Evolutionary conservation across 345 rosid genomes (phyloP), one percentile per base, ranked within the genome.

Genomic region (Noccaea bulbosa): DNA sequence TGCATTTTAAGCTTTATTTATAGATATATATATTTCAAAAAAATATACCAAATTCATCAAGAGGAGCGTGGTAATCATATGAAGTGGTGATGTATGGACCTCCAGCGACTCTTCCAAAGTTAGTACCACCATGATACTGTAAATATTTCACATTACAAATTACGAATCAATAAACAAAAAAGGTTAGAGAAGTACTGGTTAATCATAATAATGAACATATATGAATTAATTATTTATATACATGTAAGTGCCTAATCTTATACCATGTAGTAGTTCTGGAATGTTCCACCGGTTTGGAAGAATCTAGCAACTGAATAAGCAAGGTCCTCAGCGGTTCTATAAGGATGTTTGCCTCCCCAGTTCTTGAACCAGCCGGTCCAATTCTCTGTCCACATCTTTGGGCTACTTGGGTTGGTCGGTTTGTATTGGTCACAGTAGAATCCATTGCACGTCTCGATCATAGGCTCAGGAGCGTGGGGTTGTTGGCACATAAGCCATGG

Each of bases 401-500:
- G 92, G 15, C 69, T 78, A 11, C 58, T 73, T 0, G 82, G 70
- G 34, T 71, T 53, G 5, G 44, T 78, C 0, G 83, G 89, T 6
- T 72, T 63, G 55, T 57, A 83, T 8, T 67, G 22, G 51, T 87
- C 85, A 59, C 88, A 82, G 30, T 89, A 87, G 68, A 70, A 86
- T 0, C 88, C 88, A 65, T 85, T 85, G 67, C 87, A 82, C 3
- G 90, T 75, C 43, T 80, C 78, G 5, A 85, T 62, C 80, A 86
- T 80, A 5, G 91, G 86, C 12, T 52, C 6, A 6, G 98, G 96
- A 34, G 94, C 94, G 22, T 85, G 70, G 0, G 52, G 60, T 49
- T 92, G 86, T 57, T 86, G 88, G 78, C 98, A 92, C 92, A 87
- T 86, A 15, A 92, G 78, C 96, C 96, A 88, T 34, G 98, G 98